These are phyloP conservation scores for Ananas comosus DNA, from an alignment of 176 grass and related monocot genomes.

Conservation along the genomic window DNA sequence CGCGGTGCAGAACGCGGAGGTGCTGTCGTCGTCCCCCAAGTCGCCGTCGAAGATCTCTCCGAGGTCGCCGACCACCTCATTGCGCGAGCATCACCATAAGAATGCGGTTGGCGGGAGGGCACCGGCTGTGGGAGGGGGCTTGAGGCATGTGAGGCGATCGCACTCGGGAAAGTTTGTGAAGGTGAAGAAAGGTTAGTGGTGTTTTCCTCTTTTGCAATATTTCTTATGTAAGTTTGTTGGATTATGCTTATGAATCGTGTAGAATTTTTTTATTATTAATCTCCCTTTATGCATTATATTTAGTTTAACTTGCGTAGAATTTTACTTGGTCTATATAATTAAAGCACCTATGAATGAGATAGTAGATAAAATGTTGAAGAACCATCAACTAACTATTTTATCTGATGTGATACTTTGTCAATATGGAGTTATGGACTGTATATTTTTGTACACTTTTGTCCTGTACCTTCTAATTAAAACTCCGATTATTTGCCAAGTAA, in stretches of 20 bases:
- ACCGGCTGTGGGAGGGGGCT: background rate
- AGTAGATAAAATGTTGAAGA: too few species aligned
- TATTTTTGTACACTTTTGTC: too few species aligned
- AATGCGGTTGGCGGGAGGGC: conserved; percentile 17
- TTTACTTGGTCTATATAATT: too few species aligned
- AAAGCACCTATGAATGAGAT: too few species aligned
- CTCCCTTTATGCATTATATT: too few species aligned
- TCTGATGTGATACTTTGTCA: too few species aligned
- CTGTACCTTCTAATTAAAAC: too few species aligned
- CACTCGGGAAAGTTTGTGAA: conserved; percentile 86
- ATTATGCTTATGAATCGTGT: background rate
- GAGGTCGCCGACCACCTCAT: conserved; percentile 31
- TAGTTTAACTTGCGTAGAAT: too few species aligned
- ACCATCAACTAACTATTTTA: too few species aligned
- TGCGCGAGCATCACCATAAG: conserved; percentile 51
- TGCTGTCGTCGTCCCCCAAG: conserved; percentile 55
- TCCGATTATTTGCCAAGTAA: too few species aligned
- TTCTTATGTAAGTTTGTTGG: background rate
- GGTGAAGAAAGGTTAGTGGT: conserved; percentile 83
- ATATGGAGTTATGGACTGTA: too few species aligned
- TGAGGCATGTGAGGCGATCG: conserved; percentile 52
- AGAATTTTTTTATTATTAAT: background rate
- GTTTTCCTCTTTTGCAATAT: background rate
- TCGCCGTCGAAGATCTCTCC: conserved; percentile 44
- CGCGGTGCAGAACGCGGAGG: conserved; percentile 78